Evolutionary conservation across 192 early-diverging fungal genomes (phyloP).

Genomic region (Allomyces javanicus): DNA sequence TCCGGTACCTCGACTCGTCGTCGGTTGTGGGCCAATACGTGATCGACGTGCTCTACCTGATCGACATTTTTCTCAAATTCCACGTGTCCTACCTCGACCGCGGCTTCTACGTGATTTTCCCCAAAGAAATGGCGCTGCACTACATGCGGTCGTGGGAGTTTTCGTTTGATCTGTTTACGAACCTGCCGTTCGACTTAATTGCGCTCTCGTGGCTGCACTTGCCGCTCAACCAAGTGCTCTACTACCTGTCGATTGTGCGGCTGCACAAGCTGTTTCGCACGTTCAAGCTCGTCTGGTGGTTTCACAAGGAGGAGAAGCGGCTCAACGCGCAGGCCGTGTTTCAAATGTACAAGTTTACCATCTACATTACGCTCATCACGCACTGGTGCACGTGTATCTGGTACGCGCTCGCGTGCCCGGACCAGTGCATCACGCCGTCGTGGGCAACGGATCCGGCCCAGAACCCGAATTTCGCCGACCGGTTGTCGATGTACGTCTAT

Average conservation of each 20-base stretch:
- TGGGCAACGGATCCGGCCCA: not conserved
- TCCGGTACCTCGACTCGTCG: constrained; percentile 15
- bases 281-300: constrained; percentile 17
- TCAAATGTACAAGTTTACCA: constrained; percentile 22
- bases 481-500: constrained; percentile 13
- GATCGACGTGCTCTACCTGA: constrained; percentile 19
- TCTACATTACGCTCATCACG: not conserved
- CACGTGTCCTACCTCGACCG: constrained; percentile 27
- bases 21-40: constrained; percentile 18
- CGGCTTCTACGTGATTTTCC: constrained; percentile 32
- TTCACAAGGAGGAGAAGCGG: constrained; percentile 19
- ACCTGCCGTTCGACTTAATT: constrained; percentile 22
- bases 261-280: constrained; percentile 20
- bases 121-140: constrained; percentile 28
- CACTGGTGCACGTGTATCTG: constrained; percentile 1
- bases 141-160: constrained; percentile 21
- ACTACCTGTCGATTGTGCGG: constrained; percentile 13
- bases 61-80: constrained; percentile 28
- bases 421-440: not conserved
- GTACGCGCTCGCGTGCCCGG: not conserved
- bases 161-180: constrained; percentile 20
- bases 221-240: not conserved
- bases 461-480: not conserved
- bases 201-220: constrained; percentile 5
- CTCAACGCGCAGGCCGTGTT: constrained; percentile 18